Evolutionary conservation across 805 yeast species (phyloP).

Genomic region (Lachancea mirantina): DNA sequence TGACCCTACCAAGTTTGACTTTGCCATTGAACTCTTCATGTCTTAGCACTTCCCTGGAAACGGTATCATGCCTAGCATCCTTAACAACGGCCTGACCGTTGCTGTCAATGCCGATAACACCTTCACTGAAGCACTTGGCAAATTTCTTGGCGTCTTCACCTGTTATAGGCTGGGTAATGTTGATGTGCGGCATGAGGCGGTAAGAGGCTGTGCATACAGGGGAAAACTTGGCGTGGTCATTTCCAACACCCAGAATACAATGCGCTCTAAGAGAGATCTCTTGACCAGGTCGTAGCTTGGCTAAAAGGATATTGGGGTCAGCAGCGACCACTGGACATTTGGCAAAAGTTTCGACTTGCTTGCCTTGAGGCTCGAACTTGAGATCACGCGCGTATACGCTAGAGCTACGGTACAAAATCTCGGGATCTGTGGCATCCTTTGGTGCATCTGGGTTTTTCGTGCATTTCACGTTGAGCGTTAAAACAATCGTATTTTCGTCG

Average conservation of each 20-base stretch:
- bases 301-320: conserved; percentile 84
- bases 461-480: conserved; percentile 75
- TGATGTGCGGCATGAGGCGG: conserved; percentile 82
- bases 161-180: conserved; percentile 62
- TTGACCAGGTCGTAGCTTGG: conserved; percentile 94
- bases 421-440: conserved; percentile 70
- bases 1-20: conserved; percentile 82
- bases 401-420: conserved; percentile 73
- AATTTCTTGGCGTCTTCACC: conserved; percentile 75
- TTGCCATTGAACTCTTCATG: conserved; percentile 86
- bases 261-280: conserved; percentile 87
- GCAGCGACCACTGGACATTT: conserved; percentile 62
- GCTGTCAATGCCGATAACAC: conserved; percentile 73
- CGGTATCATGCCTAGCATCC: conserved; percentile 93
- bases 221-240: conserved; percentile 95
- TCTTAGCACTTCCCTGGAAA: conserved; percentile 90
- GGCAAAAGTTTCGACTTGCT: conserved; percentile 66
- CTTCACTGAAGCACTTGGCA: conserved; percentile 86
- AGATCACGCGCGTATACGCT: conserved; percentile 85
- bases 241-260: conserved; percentile 84
- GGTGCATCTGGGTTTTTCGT: conserved; percentile 81
- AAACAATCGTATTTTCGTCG: conserved; percentile 82
- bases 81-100: conserved; percentile 69
- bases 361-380: conserved; percentile 86
- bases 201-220: conserved; percentile 97